Base-by-base conservation (phyloP, 306 rosid genomes). In the Rubus parviflorus region DNA sequence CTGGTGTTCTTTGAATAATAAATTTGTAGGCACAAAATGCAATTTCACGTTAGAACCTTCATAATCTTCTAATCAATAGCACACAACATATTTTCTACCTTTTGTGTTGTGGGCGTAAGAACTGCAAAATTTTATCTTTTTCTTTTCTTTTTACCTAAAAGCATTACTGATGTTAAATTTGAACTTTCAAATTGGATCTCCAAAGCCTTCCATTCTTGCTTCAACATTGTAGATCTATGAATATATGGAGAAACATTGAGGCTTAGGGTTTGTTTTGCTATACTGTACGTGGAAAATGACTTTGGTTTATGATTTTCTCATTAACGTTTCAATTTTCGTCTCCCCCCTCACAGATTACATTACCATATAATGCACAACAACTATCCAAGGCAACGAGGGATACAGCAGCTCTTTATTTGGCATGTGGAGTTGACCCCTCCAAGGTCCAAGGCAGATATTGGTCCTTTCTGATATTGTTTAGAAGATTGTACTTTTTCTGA, bases 341-440 rank as follows among this genome's bases (percentile, higher is more conserved):
- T 62, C 14, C 42, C 41, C 6, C 15, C 73, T 58, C 53, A 45
- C 85, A 94, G 98, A 92, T 95, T 67, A 95, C 98, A 46, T 86
- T 95, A 68, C 96, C 98, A 16, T 93, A 95, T 79, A 96, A 95
- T 43, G 47, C 80, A 52, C 92, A 89, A 72, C 87, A 88, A 25
- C 75, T 95, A 83, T 87, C 88, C 25, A 92, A 42, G 85, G 90
- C 93, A 68, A 90, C 97, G 23, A 89, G 90, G 84, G 89, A 94
- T 83, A 95, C 97, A 8, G 98, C 98, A 20, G 98, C 98, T 72
- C 85, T 95, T 86, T 95, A 95, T 86, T 82, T 95, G 76, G 98
- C 97, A 76, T 95, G 97, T 89, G 98, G 98, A 35, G 83, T 95
- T 42, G 97, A 92, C 86, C 88, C 96, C 78, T 84, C 96, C 70